Percentiles rank a stretch among this genome's conserved stretches.
These are phyloP conservation scores for Russula abietina DNA, from an alignment of 768 basidiomycete genomes.

Conservation along the genomic window DNA sequence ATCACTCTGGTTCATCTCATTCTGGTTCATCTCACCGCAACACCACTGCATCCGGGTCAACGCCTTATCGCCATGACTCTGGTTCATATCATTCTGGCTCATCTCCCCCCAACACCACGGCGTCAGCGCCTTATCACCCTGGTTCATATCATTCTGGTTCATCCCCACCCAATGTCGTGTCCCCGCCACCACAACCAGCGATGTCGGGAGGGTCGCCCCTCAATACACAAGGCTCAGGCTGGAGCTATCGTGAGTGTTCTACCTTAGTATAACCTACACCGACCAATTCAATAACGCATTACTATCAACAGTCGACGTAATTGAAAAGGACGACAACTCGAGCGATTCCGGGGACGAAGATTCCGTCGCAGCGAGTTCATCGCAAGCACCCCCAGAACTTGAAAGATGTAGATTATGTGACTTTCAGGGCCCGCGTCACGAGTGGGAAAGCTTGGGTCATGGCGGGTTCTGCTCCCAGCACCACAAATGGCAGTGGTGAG, in stretches of 20 bases:
- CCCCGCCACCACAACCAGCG: neutral
- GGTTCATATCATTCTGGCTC: no score
- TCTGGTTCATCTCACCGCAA: no score
- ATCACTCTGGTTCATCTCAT: no score
- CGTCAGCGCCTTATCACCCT: neutral
- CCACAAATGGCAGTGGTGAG: neutral
- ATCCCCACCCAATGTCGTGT: neutral
- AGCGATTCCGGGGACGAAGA: neutral
- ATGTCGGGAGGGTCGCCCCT: neutral
- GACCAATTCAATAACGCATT: no score
- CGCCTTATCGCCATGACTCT: no score
- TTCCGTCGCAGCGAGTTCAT: neutral
- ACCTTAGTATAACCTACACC: neutral
- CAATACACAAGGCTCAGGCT: no score
- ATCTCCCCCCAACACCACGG: neutral
- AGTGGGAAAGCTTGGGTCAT: neutral
- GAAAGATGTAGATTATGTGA: neutral
- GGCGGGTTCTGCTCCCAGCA: conserved; percentile 3
- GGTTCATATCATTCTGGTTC: neutral
- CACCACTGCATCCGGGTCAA: no score
- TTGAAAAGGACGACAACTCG: neutral
- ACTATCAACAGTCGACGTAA: neutral
- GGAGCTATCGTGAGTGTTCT: neutral
- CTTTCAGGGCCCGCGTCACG: neutral
- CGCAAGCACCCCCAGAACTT: neutral